Evolutionary conservation across 495 filamentous ascomycete genomes (phyloP), one percentile per base, ranked within the genome.

Genomic region (Aspergillus panamensis): DNA sequence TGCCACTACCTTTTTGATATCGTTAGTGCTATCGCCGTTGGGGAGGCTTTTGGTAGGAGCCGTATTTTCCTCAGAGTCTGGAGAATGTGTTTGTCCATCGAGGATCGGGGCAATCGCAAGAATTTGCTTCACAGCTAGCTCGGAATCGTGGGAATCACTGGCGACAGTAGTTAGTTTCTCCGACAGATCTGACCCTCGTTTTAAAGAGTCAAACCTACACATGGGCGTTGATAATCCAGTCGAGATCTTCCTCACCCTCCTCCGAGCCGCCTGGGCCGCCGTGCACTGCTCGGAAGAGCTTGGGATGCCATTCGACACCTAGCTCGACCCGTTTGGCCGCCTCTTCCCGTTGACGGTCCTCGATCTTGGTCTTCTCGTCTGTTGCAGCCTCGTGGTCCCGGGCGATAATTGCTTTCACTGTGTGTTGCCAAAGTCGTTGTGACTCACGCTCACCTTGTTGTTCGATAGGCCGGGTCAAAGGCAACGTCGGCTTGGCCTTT

Each of bases 381-480:
- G 94, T 99, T 5, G 94, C 94, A 10, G 83, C 77, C 62, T 91
- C 87, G 66, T 99, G 95, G 64, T 99, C 90, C 51, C 85, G 81
- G 30, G 87, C 82, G 63, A 85, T 88, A 61, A 99, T 81, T 0
- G 92, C 94, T 60, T 85, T 71, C 10, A 86, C 87, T 1, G 92
- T 95, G 43, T 82, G 84, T 17, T 80, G 72, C 94, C 94, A 99
- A 49, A 99, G 73, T 47, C 77, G 85, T 64, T 95, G 91, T 12
- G 92, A 96, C 69, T 99, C 94, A 12, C 91, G 83, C 52, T 92
- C 92, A 9, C 86, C 87, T 69, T 99, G 94, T 64, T 99, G 92
- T 33, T 86, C 83, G 4, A 96, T 66, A 0, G 92, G 88, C 29
- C 94, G 82, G 5, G 84, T 84, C n/a, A 80, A 66, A 0, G 93